Evolutionary conservation across 805 yeast genomes (phyloP).

Genomic region (Barnettozyma californica): DNA sequence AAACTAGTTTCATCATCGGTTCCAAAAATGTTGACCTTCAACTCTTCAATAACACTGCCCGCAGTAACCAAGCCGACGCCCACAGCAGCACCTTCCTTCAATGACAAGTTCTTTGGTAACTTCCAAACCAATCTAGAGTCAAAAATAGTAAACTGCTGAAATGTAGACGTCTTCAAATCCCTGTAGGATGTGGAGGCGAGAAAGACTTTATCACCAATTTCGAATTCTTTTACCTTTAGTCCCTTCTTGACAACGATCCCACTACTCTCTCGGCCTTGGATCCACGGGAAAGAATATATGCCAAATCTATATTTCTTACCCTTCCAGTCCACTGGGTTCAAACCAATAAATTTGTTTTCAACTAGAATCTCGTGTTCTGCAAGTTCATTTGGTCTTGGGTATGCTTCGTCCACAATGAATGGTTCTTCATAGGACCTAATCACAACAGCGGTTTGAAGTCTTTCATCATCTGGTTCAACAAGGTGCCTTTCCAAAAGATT

Average conservation of each 20-base stretch:
- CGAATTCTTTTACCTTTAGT: conserved; percentile 27
- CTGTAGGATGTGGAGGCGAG: conserved; percentile 43
- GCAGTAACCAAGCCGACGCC: conserved; percentile 47
- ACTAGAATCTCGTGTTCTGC: conserved; percentile 27
- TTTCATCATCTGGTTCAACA: conserved; percentile 11
- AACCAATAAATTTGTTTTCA: conserved; percentile 33
- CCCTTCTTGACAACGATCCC: conserved; percentile 36
- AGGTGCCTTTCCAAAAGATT: conserved; percentile 12
- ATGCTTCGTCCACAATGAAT: conserved; percentile 14
- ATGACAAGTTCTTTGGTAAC: conserved; percentile 30
- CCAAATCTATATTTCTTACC: conserved; percentile 41
- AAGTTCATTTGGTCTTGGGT: conserved; percentile 22
- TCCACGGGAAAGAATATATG: conserved; percentile 44
- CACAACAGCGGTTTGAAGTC: conserved; percentile 22
- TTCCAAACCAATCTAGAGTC: conserved; percentile 43
- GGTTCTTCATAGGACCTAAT: conserved; percentile 26
- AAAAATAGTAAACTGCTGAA: conserved; percentile 40
- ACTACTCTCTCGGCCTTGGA: conserved; percentile 43
- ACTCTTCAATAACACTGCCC: conserved; percentile 28
- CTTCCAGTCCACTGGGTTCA: conserved; percentile 48
- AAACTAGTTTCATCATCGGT: conserved; percentile 9
- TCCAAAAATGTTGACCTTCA: conserved; percentile 17
- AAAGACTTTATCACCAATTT: conserved; percentile 35
- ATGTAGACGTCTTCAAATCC: conserved; percentile 41
- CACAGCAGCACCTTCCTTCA: conserved; percentile 38